These are phyloP conservation scores for Pythium insidiosum DNA, from an alignment of 352 stramenopile species.

Conservation along the genomic window DNA sequence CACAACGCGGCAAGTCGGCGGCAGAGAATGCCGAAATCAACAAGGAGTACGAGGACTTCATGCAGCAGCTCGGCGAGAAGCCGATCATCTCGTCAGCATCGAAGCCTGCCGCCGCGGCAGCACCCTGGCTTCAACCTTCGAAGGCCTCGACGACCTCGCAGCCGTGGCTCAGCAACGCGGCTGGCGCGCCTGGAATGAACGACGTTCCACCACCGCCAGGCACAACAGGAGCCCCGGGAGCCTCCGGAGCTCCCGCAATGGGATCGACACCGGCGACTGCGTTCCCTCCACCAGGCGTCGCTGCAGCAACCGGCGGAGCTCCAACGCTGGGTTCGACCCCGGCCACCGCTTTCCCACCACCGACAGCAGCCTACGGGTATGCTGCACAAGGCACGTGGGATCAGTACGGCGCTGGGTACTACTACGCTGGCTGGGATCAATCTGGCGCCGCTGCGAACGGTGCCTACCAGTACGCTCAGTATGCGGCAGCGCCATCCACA, in stretches of 20 bases:
- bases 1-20: slow-evolving; percentile 70
- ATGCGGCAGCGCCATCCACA: slow-evolving; percentile 3
- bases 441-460: slow-evolving; percentile 1
- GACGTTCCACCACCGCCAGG: slow-evolving; percentile 21
- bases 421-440: slow-evolving; percentile 17
- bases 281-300: slow-evolving; percentile 18
- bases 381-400: slow-evolving; percentile 14
- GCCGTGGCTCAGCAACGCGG: slow-evolving; percentile 60
- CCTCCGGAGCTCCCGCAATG: slow-evolving; percentile 8
- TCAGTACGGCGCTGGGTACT: slow-evolving; percentile 16
- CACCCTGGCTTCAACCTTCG: slow-evolving; percentile 60
- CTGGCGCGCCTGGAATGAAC: slow-evolving; percentile 26
- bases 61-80: slow-evolving; percentile 82
- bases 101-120: slow-evolving; percentile 24
- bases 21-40: slow-evolving; percentile 73
- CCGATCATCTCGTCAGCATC: slow-evolving; percentile 50
- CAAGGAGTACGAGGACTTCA: slow-evolving; percentile 82
- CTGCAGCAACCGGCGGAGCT: too few relatives aligned
- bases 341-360: slow-evolving; percentile 1
- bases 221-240: slow-evolving; percentile 5
- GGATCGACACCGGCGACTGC: slow-evolving; percentile 20
- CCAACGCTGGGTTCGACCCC: slow-evolving; percentile 1
- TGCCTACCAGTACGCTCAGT: slow-evolving; percentile 16
- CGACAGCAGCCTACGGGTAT: slow-evolving; percentile 2
- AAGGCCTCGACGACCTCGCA: slow-evolving; percentile 35